These are phyloP conservation scores for Mycogone perniciosa DNA, from an alignment of 2,329 filamentous ascomycete species.

Conservation along the genomic window DNA sequence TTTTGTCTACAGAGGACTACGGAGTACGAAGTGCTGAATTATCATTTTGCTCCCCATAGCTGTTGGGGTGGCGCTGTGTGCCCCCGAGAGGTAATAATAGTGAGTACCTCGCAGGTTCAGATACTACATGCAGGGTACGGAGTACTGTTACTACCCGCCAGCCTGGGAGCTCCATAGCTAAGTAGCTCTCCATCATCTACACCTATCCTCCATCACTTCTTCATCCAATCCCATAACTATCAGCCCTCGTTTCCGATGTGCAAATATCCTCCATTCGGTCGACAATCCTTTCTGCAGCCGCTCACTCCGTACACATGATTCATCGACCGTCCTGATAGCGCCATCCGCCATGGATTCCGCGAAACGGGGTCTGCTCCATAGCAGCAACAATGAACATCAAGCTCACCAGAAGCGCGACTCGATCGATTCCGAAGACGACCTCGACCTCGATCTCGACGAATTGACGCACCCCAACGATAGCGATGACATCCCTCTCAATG, in stretches of 20 bases:
- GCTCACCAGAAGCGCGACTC: neutral
- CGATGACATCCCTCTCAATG: neutral
- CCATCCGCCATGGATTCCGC: conserved; percentile 4
- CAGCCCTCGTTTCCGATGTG: neutral
- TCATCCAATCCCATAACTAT: too few relatives aligned
- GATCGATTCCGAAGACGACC: conserved; percentile 5
- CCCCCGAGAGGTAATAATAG: too few relatives aligned
- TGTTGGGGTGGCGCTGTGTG: too few relatives aligned
- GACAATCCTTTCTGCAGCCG: neutral
- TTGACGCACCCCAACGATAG: neutral
- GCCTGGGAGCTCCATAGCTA: too few relatives aligned
- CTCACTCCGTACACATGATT: neutral
- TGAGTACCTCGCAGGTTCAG: too few relatives aligned
- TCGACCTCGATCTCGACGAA: conserved; percentile 13
- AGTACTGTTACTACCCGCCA: too few relatives aligned
- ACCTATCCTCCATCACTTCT: too few relatives aligned
- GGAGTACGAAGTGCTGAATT: too few relatives aligned
- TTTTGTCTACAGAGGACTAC: too few relatives aligned
- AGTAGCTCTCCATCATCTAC: too few relatives aligned
- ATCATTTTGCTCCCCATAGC: too few relatives aligned
- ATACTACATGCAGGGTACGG: too few relatives aligned
- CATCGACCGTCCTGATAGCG: neutral
- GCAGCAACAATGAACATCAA: neutral
- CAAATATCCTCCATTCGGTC: neutral
- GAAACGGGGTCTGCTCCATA: conserved; percentile 7